Evolutionary conservation across 768 basidiomycete species (phyloP).

Genomic region (Auricularia sp.): DNA sequence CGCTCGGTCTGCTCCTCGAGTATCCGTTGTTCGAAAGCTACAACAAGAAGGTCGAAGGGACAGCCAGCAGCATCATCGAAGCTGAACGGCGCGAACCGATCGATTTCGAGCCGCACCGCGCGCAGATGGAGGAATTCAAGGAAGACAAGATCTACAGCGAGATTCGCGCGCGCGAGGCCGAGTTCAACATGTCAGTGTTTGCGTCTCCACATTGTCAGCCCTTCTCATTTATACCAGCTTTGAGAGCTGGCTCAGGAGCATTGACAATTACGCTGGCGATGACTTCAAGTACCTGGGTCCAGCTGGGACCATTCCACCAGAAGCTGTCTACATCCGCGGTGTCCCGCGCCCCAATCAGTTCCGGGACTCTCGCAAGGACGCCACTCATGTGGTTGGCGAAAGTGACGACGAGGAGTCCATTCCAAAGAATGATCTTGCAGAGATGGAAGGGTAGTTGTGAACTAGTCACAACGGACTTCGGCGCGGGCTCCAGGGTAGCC

Average conservation of each 20-base stretch:
- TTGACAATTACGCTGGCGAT: slow-evolving; percentile 65
- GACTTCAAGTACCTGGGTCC: slow-evolving; percentile 74
- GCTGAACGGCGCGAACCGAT: slow-evolving; percentile 29
- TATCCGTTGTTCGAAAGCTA: slow-evolving; percentile 74
- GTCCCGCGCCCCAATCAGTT: slow-evolving; percentile 48
- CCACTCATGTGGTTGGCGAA: slow-evolving; percentile 26
- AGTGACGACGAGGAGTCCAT: slow-evolving; percentile 30
- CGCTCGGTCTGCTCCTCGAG: slow-evolving; percentile 86
- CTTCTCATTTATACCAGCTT: slow-evolving; percentile 36
- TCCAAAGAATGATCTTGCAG: slow-evolving; percentile 27
- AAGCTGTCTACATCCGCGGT: slow-evolving; percentile 54
- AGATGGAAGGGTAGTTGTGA: slow-evolving; percentile 32
- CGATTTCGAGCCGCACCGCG: slow-evolving; percentile 57
- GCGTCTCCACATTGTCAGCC: neutral
- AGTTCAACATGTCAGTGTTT: slow-evolving; percentile 56
- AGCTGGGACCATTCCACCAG: slow-evolving; percentile 63
- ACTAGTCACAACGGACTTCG: too few relatives aligned
- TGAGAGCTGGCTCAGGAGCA: slow-evolving; percentile 71
- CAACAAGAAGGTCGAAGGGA: slow-evolving; percentile 45
- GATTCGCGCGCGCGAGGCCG: slow-evolving; percentile 78
- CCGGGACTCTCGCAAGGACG: slow-evolving; percentile 31
- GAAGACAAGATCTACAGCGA: slow-evolving; percentile 73
- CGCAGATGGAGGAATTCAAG: slow-evolving; percentile 73
- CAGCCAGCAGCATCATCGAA: neutral
- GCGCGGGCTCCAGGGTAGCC: too few relatives aligned